These are phyloP conservation scores for Penicillium parvum DNA, from an alignment of 495 filamentous ascomycete genomes.

Conservation along the genomic window DNA sequence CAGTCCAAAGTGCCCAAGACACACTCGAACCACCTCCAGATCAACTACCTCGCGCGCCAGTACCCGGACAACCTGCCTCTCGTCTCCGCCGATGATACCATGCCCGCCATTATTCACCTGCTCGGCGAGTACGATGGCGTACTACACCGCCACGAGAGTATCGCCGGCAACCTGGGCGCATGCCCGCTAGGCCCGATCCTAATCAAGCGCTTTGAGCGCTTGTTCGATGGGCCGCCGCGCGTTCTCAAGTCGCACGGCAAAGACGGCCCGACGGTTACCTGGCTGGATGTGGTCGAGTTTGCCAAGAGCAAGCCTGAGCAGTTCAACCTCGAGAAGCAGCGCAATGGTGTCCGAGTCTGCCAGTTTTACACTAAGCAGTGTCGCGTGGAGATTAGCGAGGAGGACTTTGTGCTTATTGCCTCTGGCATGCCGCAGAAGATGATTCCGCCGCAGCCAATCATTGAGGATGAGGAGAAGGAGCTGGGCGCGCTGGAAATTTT, in stretches of 20 bases:
- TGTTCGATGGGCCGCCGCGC: constrained; percentile 76
- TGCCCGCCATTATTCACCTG: constrained; percentile 59
- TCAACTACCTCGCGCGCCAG: constrained; percentile 76
- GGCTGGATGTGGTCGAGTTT: constrained; percentile 83
- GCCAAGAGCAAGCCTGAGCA: constrained; percentile 74
- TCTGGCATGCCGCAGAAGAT: constrained; percentile 81
- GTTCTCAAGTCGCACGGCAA: constrained; percentile 63
- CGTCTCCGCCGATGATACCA: constrained; percentile 54
- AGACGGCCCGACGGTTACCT: constrained; percentile 60
- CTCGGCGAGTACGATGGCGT: constrained; percentile 80
- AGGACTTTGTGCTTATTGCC: constrained; percentile 76
- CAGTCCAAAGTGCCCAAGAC: constrained; percentile 53
- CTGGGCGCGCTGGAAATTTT: constrained; percentile 77
- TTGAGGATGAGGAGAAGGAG: constrained; percentile 83
- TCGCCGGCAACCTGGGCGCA: constrained; percentile 79
- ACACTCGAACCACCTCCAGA: constrained; percentile 59
- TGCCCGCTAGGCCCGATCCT: constrained; percentile 77
- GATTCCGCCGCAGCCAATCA: constrained; percentile 75
- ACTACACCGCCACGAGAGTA: constrained; percentile 76
- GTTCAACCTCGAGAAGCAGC: constrained; percentile 66
- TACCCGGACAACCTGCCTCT: constrained; percentile 58
- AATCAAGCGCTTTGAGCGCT: constrained; percentile 77
- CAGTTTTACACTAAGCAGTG: constrained; percentile 78
- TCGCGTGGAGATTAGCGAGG: constrained; percentile 80
- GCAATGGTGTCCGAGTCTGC: constrained; percentile 64